Evolutionary conservation across 1,284 basidiomycete genomes (phyloP), one percentile per base, ranked within the genome.

Genomic region (Serendipita sp.): DNA sequence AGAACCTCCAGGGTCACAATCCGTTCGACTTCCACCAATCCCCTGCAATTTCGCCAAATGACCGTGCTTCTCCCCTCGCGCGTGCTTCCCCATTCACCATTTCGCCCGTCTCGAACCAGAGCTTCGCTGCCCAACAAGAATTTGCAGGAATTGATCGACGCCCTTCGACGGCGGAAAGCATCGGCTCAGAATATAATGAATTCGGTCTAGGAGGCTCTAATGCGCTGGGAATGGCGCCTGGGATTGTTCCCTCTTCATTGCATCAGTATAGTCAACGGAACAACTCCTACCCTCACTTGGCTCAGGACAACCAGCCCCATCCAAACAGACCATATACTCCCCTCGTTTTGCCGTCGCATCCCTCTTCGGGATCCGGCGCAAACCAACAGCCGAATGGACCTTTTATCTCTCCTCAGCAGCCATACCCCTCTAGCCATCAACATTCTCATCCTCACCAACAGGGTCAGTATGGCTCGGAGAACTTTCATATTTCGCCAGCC

Each of bases 81-180:
- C 17, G 53, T n/a, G 22, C 17, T 34, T 58, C 53, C 8, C 53
- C 53, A 22, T 58, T 30, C 30, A 58, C 53, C 53, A 26, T 22
- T 32, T 58, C 53, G 10, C 53, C 53, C 34, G 26, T 58, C n/a
- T 58, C 53, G 22, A 58, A 58, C 3, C 22, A 22, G 10, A 58
- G 53, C 53, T 58, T 58, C 32, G 53, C 53, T 22, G 10, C 22
- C 22, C 34, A 30, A 2, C 53, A 58, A 35, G 53, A 58, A 22
- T n/a, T 49, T 17, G 29, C 17, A 1, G 45, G 45, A 10, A 49
- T 49, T 10, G 53, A 58, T 26, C 22, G 53, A 4, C 53, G 53
- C 6, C 53, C 53, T n/a, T 58, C 53, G 17, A 58, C 53, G n/a
- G 53, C 53, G 22, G 53, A 58, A 10, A 58, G 53, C n/a, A 35